These are phyloP conservation scores for Rhizopus microsporus DNA, from an alignment of 371 early-diverging fungal species.

Conservation along the genomic window DNA sequence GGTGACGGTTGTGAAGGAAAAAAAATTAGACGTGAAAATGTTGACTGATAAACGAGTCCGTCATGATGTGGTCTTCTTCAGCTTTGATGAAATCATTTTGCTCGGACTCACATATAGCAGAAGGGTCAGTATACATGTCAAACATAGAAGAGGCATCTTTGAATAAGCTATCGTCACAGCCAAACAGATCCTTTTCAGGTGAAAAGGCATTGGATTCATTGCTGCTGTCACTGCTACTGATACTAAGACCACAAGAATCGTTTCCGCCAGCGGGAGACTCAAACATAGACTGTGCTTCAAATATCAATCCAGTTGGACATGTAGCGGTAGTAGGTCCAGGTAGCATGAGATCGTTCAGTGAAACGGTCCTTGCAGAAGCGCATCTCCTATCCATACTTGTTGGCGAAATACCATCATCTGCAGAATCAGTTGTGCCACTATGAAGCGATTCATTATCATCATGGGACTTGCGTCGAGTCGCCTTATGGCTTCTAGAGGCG, in stretches of 20 bases:
- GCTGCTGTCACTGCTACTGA: conserved; percentile 18
- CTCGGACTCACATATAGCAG: conserved; percentile 21
- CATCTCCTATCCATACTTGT: conserved; percentile 11
- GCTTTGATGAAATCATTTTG: conserved; percentile 26
- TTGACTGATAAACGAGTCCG: not conserved
- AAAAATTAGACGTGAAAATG: not conserved
- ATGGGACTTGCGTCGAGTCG: not conserved
- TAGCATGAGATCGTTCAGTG: conserved; percentile 18
- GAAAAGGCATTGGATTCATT: conserved; percentile 11
- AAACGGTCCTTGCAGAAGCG: not conserved
- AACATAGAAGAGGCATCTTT: conserved; percentile 20
- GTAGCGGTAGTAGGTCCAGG: conserved; percentile 12
- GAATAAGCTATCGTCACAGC: conserved; percentile 12
- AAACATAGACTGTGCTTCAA: conserved; percentile 9
- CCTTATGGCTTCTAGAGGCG: conserved; percentile 11
- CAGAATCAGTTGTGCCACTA: conserved; percentile 45
- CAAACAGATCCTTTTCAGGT: conserved; percentile 12
- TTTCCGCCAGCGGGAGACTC: not conserved
- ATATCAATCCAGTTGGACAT: conserved; percentile 6
- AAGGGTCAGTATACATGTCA: conserved; percentile 21
- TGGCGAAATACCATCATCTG: conserved; percentile 45
- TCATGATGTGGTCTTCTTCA: conserved; percentile 19
- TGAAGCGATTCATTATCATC: conserved; percentile 31
- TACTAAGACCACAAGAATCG: conserved; percentile 18
- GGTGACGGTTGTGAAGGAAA: not conserved